phyloP scores from a whole-genome alignment of 495 filamentous ascomycete genomes.

The Aspergillus incahuasiensis region DNA sequence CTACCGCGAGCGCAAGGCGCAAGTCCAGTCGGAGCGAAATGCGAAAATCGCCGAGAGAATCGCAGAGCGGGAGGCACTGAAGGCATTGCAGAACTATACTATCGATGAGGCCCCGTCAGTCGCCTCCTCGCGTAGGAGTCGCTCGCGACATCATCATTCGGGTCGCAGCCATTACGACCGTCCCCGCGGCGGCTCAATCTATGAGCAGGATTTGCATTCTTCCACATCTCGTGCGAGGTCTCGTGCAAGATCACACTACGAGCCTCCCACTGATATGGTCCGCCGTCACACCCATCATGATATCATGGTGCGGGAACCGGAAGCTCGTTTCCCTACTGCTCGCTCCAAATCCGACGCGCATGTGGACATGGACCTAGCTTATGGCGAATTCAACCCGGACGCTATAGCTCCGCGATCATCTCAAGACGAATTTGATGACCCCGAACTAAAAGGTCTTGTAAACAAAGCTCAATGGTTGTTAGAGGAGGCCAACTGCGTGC shows the following conservation, averaged over 20 bases:
- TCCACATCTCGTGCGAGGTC: constrained; percentile 15
- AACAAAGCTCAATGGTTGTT: constrained; percentile 65
- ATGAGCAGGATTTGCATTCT: constrained; percentile 35
- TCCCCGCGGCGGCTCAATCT: constrained; percentile 20
- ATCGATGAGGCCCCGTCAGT: constrained; percentile 50
- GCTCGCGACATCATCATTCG: constrained; percentile 30
- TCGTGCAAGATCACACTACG: constrained; percentile 19
- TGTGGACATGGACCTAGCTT: constrained; percentile 86
- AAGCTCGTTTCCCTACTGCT: constrained; percentile 22
- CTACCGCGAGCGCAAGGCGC: constrained; percentile 77
- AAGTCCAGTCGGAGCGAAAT: constrained; percentile 62
- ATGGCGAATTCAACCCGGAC: constrained; percentile 54
- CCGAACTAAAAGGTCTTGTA: constrained; percentile 61
- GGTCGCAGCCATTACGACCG: constrained; percentile 23
- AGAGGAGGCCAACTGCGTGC: constrained; percentile 81
- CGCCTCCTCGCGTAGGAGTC: constrained; percentile 39
- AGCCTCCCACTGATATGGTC: constrained; percentile 27
- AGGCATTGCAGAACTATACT: constrained; percentile 42
- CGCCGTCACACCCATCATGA: constrained; percentile 47
- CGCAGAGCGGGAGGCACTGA: constrained; percentile 49
- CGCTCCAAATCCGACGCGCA: constrained; percentile 50
- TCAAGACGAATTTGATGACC: constrained; percentile 36
- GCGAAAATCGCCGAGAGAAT: constrained; percentile 51
- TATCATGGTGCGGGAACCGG: constrained; percentile 24
- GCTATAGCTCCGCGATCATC: constrained; percentile 32